Evolutionary conservation across 2,329 filamentous ascomycete genomes (phyloP), one percentile per base, ranked within the genome.

Genomic region (Coniella vitis): DNA sequence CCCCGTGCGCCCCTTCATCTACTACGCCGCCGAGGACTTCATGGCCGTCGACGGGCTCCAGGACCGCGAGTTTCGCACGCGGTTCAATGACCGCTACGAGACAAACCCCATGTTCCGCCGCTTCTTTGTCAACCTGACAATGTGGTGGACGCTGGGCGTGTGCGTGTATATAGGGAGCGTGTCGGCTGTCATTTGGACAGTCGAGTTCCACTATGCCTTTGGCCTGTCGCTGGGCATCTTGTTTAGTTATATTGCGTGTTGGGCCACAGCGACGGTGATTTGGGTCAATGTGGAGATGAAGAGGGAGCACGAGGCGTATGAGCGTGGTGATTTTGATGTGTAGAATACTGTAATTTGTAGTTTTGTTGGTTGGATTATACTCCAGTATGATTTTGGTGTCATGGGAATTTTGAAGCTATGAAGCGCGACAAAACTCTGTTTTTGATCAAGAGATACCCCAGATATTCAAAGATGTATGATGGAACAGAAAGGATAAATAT

Each of bases 11-110:
- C 51, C 51, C 4, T 29, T 53, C 17, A 43, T 53, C 32, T 53
- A 51, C 44, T 53, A 53, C 32, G 51, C 51, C 16, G 51, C 51
- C 20, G 51, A 53, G 40, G 51, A 53, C 22, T 53, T 53, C 32
- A 35, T 53, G 39, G 51, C 51, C 2, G 51, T 53, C 5, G 51
- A 53, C 10, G 51, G 51, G 16, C 45, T 49, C 43, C 51, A 53
- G 48, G 48, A 53, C 21, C 48, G 45, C 12, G 51, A 53, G 31
- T 53, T 51, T 12, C 44, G 51, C 12, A 32, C 21, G 22, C 22
- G 51, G 9, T 53, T 47, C 17, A 53, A 49, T n/a, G 43, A 53
- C 10, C 51, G 51, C 2, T 53, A 53, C 36, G 51, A 44, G 10
- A n/a, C 36, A 4, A 50, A 49, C 7, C 45, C 45, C 12, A 47